Conservation (phyloP, 192 early-diverging fungal species). For the Backusella macrospora region DNA sequence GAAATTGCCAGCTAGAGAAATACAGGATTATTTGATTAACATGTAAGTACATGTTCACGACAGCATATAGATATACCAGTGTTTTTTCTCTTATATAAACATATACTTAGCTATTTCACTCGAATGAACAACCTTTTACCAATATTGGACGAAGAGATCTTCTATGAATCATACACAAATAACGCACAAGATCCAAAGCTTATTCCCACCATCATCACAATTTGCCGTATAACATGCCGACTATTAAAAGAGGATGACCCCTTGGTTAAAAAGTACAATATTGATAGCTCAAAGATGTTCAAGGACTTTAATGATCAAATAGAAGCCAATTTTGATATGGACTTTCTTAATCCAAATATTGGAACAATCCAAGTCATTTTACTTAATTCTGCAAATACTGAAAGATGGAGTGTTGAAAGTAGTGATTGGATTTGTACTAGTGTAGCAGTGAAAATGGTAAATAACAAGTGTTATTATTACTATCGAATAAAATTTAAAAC, state of each 20-base stretch:
- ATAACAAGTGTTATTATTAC: neutral
- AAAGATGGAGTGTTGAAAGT: conserved; percentile 27
- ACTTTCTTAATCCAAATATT: conserved; percentile 30
- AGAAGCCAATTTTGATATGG: conserved; percentile 18
- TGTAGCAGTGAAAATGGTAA: conserved; percentile 40
- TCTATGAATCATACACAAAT: neutral
- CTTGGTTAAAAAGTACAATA: conserved; percentile 1
- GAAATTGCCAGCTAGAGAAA: conserved; percentile 27
- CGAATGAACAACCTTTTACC: conserved; percentile 7
- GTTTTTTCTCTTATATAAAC: neutral
- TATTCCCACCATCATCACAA: neutral
- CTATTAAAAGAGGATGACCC: conserved; percentile 21
- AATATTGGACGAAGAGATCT: conserved; percentile 11
- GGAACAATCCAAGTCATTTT: conserved; percentile 35
- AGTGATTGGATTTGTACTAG: conserved; percentile 33
- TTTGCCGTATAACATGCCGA: conserved; percentile 18
- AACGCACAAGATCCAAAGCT: neutral
- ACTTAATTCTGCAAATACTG: conserved; percentile 14
- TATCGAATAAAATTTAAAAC: too few species aligned
- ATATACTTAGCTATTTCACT: neutral
- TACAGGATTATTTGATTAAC: conserved; percentile 27
- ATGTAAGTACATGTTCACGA: conserved; percentile 20
- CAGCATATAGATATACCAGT: too few species aligned
- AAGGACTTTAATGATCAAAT: conserved; percentile 10
- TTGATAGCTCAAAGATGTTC: conserved; percentile 14